phyloP scores from a whole-genome alignment of 495 filamentous ascomycete genomes.

The Aspergillus ostianus region DNA sequence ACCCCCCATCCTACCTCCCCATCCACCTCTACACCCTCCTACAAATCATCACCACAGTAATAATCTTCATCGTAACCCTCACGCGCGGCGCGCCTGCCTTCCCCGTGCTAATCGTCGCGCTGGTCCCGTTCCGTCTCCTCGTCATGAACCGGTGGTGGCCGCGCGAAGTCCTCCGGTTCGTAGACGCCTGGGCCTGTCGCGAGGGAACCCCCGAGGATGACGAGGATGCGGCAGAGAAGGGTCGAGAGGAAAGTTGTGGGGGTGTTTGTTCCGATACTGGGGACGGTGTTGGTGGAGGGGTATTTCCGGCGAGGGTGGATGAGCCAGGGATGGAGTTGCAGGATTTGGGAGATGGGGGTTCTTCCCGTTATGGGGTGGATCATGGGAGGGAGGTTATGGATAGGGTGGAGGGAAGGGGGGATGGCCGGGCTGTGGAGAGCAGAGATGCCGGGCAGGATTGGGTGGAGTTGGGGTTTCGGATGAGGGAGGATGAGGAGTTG shows the following conservation, averaged over 20 bases:
- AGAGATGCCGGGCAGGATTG: constrained; percentile 23
- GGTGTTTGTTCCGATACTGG: neutral
- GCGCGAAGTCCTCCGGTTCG: constrained; percentile 58
- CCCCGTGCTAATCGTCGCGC: constrained; percentile 63
- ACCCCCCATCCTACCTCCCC: constrained; percentile 44
- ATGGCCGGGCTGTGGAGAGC: neutral
- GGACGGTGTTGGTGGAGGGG: neutral
- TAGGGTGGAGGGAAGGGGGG: neutral
- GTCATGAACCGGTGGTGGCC: constrained; percentile 66
- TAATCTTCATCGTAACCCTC: constrained; percentile 64
- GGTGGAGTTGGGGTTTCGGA: constrained; percentile 25
- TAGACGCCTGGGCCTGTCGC: constrained; percentile 71
- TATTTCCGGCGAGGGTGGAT: constrained; percentile 1
- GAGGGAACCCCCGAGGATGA: constrained; percentile 64
- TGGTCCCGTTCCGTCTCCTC: constrained; percentile 61
- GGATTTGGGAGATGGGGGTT: neutral
- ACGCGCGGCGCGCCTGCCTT: constrained; percentile 65
- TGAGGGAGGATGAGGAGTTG: constrained; percentile 24
- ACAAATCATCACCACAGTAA: constrained; percentile 59
- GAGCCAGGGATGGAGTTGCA: neutral
- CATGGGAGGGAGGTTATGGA: neutral
- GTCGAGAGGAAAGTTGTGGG: constrained; percentile 9
- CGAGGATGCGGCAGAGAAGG: constrained; percentile 38
- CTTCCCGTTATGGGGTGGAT: neutral
- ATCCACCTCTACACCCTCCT: constrained; percentile 63